Percentiles rank a stretch among this genome's conserved stretches.
Conservation (phyloP, 306 rosid genomes). For the Quercus mongolica region DNA sequence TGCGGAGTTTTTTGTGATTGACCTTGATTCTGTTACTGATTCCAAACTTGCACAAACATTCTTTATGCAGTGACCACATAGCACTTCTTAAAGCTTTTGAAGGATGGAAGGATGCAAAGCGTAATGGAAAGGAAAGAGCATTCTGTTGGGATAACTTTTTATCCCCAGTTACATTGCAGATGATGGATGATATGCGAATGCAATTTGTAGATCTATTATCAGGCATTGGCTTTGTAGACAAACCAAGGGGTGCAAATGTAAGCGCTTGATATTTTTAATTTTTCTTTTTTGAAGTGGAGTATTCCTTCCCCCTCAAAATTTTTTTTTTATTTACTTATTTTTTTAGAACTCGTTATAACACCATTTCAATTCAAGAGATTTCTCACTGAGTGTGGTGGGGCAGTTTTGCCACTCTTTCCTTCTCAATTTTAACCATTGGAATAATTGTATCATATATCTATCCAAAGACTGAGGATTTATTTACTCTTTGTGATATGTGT, state of each 20-base stretch:
- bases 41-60: constrained; percentile 12
- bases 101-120: constrained; percentile 92
- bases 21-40: constrained; percentile 11
- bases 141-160: constrained; percentile 93
- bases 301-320: background rate
- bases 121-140: constrained; percentile 52
- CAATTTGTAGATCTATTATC: constrained; percentile 88
- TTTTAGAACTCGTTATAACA: background rate
- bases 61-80: constrained; percentile 74
- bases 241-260: constrained; percentile 69
- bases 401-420: constrained; percentile 1
- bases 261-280: constrained; percentile 24
- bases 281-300: constrained; percentile 7
- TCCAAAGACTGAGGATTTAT: constrained; percentile 12
- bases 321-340: background rate
- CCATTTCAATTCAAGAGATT: background rate
- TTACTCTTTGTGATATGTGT: constrained; percentile 5
- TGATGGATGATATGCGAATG: constrained; percentile 94
- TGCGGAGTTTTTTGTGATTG: constrained; percentile 1
- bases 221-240: constrained; percentile 90
- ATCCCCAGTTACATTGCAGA: constrained; percentile 80
- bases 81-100: constrained; percentile 93
- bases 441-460: background rate
- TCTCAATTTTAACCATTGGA: background rate
- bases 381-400: background rate